Percentiles rank a stretch among this genome's conserved stretches.
Conservation (phyloP, 768 basidiomycete genomes). For the Pisolithus albus region DNA sequence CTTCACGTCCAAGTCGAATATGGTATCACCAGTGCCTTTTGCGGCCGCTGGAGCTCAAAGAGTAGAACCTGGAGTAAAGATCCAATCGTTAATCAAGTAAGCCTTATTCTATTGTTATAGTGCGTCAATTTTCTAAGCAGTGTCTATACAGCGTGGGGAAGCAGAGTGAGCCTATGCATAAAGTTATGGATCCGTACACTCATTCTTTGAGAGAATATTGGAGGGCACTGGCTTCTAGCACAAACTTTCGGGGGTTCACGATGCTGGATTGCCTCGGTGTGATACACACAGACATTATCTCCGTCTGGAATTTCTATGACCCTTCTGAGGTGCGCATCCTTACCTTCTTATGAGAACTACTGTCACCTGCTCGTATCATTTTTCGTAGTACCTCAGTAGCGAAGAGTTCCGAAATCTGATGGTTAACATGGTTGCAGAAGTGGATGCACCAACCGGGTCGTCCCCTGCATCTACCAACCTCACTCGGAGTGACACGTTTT, state of each 20-base stretch:
- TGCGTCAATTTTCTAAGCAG: background rate
- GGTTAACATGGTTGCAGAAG: too few relatives aligned
- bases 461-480: too few relatives aligned
- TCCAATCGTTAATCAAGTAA: constrained; percentile 1
- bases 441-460: too few relatives aligned
- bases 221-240: constrained; percentile 6
- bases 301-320: constrained; percentile 15
- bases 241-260: constrained; percentile 6
- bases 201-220: constrained; percentile 13
- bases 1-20: background rate
- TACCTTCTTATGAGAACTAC: too few relatives aligned
- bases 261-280: constrained; percentile 10
- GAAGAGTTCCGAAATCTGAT: too few relatives aligned
- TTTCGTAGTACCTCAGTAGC: background rate
- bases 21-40: background rate
- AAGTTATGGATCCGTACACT: too few relatives aligned
- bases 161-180: background rate
- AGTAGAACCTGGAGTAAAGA: background rate
- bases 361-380: background rate
- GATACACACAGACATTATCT: constrained; percentile 15
- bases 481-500: too few relatives aligned
- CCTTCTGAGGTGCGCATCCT: background rate
- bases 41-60: constrained; percentile 3
- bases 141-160: background rate
- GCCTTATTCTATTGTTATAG: background rate